These are phyloP conservation scores for Selenicereus undatus DNA, from an alignment of 148 eudicot genomes.

Conservation along the genomic window DNA sequence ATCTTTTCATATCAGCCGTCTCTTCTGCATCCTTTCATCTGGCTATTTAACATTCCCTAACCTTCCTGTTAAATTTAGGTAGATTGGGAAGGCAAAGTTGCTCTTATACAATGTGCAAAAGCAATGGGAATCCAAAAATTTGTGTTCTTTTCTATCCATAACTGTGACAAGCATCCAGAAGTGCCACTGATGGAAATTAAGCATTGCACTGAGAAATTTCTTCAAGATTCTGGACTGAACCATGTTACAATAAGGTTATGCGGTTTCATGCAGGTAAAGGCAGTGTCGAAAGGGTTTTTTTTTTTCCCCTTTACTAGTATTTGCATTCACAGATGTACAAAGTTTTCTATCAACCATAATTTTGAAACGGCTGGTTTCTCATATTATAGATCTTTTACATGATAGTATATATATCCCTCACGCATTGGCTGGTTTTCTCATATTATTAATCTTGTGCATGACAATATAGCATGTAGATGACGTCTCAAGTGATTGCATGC, in stretches of 20 bases:
- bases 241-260: constrained; percentile 81
- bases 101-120: constrained; percentile 99
- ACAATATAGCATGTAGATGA: background rate
- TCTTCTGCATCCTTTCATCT: background rate
- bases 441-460: too few relatives aligned
- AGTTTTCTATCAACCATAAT: background rate
- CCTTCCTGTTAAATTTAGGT: constrained; percentile 50
- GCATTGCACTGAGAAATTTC: constrained; percentile 97
- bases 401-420: background rate
- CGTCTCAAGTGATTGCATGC: background rate
- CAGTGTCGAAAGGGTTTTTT: constrained; percentile 21
- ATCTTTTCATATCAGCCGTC: background rate
- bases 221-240: constrained; percentile 78
- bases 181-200: constrained; percentile 99
- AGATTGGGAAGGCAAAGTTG: constrained; percentile 99
- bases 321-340: background rate
- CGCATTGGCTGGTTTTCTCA: too few relatives aligned
- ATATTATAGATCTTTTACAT: background rate
- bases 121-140: constrained; percentile 97
- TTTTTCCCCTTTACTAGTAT: background rate
- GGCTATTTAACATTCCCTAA: constrained; percentile 15
- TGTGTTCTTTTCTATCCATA: constrained; percentile 94
- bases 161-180: constrained; percentile 99
- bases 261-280: constrained; percentile 96
- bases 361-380: background rate